Evolutionary conservation across 192 early-diverging fungal genomes (phyloP).

Genomic region (Thamnidium elegans): DNA sequence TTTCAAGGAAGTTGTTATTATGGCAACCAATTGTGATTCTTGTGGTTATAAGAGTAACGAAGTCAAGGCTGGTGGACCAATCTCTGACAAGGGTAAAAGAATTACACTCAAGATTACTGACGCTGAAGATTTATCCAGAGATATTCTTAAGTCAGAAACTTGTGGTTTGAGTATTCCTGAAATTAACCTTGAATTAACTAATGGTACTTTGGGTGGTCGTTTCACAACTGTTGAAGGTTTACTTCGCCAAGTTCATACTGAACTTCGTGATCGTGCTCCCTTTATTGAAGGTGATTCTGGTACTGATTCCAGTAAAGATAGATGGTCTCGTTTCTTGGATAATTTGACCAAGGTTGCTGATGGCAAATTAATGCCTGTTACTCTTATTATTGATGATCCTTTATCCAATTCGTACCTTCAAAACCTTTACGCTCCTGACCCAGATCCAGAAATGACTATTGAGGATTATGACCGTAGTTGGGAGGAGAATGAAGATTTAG

Average conservation of each 20-base stretch:
- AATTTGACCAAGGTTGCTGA: conserved; percentile 65
- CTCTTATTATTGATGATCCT: conserved; percentile 88
- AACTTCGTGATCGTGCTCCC: conserved; percentile 66
- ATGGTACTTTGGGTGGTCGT: conserved; percentile 89
- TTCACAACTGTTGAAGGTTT: conserved; percentile 97
- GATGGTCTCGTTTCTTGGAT: conserved; percentile 67
- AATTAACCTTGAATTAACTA: conserved; percentile 78
- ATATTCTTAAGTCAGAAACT: conserved; percentile 94
- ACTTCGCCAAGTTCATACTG: conserved; percentile 82
- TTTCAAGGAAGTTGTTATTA: conserved; percentile 94
- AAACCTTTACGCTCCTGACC: conserved; percentile 92
- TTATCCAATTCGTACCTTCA: conserved; percentile 87
- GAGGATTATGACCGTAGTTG: conserved; percentile 83
- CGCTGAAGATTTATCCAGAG: conserved; percentile 83
- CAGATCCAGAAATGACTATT: conserved; percentile 90
- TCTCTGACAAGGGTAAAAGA: conserved; percentile 71
- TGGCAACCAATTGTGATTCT: conserved; percentile 85
- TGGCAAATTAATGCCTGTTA: conserved; percentile 49
- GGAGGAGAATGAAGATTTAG: conserved; percentile 86
- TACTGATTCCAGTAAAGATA: conserved; percentile 42
- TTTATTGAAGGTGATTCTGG: conserved; percentile 74
- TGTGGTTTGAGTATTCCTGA: conserved; percentile 89
- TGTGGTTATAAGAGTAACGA: conserved; percentile 97
- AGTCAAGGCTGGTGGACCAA: conserved; percentile 91
- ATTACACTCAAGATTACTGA: conserved; percentile 84